phyloP scores from a whole-genome alignment of 495 filamentous ascomycete genomes.

The Neurospora sp. region DNA sequence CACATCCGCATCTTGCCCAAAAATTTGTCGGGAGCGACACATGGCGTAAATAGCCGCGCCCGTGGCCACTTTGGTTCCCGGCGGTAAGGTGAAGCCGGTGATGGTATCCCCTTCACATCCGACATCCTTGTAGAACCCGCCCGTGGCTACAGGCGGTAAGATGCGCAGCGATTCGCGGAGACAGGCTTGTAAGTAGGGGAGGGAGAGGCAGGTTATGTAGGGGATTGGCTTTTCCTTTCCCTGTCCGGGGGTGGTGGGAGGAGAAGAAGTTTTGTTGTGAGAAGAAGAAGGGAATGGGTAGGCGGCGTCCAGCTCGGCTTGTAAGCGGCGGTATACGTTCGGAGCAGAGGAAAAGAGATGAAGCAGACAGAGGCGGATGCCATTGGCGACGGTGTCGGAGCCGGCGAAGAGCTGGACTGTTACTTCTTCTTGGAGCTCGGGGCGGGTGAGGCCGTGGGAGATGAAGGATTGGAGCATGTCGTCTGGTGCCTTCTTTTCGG shows the following conservation, averaged over 20 bases:
- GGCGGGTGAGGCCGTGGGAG: conserved; percentile 24
- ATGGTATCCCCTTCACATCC: conserved; percentile 17
- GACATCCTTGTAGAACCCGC: conserved; percentile 33
- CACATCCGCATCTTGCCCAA: conserved; percentile 19
- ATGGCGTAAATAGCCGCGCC: conserved; percentile 8
- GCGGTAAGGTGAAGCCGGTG: conserved; percentile 16
- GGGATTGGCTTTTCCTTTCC: conserved; percentile 21
- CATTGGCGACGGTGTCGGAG: conserved; percentile 53
- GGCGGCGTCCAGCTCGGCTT: conserved; percentile 45
- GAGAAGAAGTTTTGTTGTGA: conserved; percentile 16
- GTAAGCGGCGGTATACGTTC: conserved; percentile 39
- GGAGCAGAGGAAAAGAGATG: conserved; percentile 35
- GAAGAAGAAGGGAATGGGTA: background rate
- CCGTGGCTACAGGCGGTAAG: conserved; percentile 29
- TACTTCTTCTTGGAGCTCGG: conserved; percentile 32
- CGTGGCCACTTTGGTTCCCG: conserved; percentile 18
- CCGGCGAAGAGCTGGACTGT: conserved; percentile 43
- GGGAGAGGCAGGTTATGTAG: conserved; percentile 22
- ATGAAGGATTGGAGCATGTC: conserved; percentile 39
- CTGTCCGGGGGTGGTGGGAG: conserved; percentile 18
- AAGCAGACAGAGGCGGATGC: conserved; percentile 43
- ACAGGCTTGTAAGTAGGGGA: conserved; percentile 37
- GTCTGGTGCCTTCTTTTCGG: background rate
- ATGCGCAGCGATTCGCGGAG: conserved; percentile 38
- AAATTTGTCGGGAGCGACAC: background rate